Evolutionary conservation across 2,329 filamentous ascomycete genomes (phyloP).

Genomic region (Ceratocystis cubensis): DNA sequence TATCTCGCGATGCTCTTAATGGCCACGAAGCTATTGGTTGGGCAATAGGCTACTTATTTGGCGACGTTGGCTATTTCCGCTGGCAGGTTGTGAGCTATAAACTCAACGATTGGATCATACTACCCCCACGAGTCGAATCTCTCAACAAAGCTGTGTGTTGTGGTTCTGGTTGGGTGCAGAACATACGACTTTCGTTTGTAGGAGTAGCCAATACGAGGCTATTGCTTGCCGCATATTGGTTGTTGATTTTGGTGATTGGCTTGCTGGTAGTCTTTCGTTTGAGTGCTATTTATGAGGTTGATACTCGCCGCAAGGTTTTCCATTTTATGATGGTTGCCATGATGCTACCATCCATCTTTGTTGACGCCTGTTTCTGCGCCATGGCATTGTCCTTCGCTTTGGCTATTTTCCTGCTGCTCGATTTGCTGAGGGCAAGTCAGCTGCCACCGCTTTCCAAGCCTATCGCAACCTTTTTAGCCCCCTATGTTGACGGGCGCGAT

Average conservation of each 20-base stretch:
- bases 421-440: constrained; percentile 80
- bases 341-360: constrained; percentile 73
- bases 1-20: constrained; percentile 53
- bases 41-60: constrained; percentile 81
- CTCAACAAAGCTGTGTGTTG: constrained; percentile 29
- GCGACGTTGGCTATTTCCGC: constrained; percentile 60
- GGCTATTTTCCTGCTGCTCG: constrained; percentile 74
- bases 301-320: constrained; percentile 92
- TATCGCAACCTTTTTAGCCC: constrained; percentile 74
- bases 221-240: constrained; percentile 60
- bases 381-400: constrained; percentile 70
- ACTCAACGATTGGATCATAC: constrained; percentile 61
- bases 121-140: constrained; percentile 39
- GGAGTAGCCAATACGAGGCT: constrained; percentile 76
- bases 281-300: constrained; percentile 71
- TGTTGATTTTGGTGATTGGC: constrained; percentile 54
- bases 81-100: constrained; percentile 56
- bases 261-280: constrained; percentile 63
- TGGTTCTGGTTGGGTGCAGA: constrained; percentile 48
- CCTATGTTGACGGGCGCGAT: constrained; percentile 89
- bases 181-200: constrained; percentile 49
- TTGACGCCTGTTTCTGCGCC: constrained; percentile 74
- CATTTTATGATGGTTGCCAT: constrained; percentile 98
- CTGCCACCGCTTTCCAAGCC: constrained; percentile 79
- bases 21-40: constrained; percentile 78